Percentiles rank a stretch among this genome's conserved stretches.
Conservation (phyloP, 805 yeast genomes). For the Starmerella kuoi region DNA sequence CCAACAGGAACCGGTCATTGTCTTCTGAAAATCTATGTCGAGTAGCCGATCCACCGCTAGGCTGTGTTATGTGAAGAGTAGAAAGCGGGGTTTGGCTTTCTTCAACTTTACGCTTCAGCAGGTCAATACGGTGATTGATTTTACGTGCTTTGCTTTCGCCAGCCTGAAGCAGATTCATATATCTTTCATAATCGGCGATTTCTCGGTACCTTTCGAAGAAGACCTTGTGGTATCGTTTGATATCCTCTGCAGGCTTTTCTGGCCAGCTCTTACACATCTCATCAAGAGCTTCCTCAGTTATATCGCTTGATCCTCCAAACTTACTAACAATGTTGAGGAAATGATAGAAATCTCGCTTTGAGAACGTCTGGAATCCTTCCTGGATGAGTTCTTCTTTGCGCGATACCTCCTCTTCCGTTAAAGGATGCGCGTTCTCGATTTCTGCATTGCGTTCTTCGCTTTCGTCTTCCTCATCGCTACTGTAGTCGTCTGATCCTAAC, state of each 20-base stretch:
- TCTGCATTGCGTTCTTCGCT: constrained; percentile 37
- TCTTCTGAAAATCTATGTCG: constrained; percentile 60
- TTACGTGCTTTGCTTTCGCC: constrained; percentile 74
- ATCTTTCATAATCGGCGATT: constrained; percentile 83
- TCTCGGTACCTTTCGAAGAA: constrained; percentile 71
- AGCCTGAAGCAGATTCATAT: constrained; percentile 63
- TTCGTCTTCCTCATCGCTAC: constrained; percentile 34
- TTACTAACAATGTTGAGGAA: constrained; percentile 62
- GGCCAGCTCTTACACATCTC: constrained; percentile 54
- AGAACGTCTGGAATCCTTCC: constrained; percentile 71
- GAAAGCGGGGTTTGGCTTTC: constrained; percentile 62
- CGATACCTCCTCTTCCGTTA: constrained; percentile 68
- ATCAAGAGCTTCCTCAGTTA: constrained; percentile 34
- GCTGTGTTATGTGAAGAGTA: constrained; percentile 42
- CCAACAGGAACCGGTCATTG: constrained; percentile 76
- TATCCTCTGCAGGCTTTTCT: constrained; percentile 60
- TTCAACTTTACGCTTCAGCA: constrained; percentile 61
- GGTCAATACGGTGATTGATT: constrained; percentile 58
- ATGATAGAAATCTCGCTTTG: constrained; percentile 74
- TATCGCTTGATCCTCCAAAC: constrained; percentile 51
- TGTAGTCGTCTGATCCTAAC: constrained; percentile 38
- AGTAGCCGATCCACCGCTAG: constrained; percentile 18
- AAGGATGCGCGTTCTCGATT: constrained; percentile 61
- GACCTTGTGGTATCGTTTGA: constrained; percentile 57
- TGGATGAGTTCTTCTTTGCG: constrained; percentile 44